Conservation (phyloP, 306 rosid species). For the Prinsepia uniflora region DNA sequence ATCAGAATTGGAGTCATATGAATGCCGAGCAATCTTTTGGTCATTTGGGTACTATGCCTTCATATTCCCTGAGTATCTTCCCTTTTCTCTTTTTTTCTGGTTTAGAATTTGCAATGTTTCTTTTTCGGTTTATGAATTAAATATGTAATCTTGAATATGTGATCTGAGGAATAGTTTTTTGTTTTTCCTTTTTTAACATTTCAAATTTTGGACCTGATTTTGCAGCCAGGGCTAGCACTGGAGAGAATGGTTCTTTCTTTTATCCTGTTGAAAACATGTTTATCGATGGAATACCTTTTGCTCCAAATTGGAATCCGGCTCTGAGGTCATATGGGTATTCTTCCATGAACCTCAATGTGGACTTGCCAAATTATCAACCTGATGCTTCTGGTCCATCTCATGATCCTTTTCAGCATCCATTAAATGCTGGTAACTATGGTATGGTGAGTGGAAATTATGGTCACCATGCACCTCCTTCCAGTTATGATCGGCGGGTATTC, state of each 20-base stretch:
- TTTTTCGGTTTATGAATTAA: background rate
- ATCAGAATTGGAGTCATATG: conserved; percentile 71
- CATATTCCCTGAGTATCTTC: conserved; percentile 16
- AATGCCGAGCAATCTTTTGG: conserved; percentile 59
- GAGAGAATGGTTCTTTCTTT: conserved; percentile 55
- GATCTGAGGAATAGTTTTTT: background rate
- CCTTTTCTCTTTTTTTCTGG: background rate
- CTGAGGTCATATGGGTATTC: conserved; percentile 59
- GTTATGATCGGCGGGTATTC: conserved; percentile 57
- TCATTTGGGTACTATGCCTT: conserved; percentile 54
- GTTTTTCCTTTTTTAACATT: background rate
- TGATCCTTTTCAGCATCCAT: conserved; percentile 55
- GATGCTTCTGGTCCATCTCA: conserved; percentile 60
- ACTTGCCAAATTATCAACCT: conserved; percentile 50
- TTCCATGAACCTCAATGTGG: conserved; percentile 49
- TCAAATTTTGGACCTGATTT: conserved; percentile 16
- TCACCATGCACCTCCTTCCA: conserved; percentile 56
- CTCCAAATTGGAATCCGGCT: conserved; percentile 57
- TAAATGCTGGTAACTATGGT: conserved; percentile 51
- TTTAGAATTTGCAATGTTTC: background rate
- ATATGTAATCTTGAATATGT: background rate
- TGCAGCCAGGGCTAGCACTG: conserved; percentile 54
- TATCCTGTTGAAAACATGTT: conserved; percentile 63
- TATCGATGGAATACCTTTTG: conserved; percentile 43
- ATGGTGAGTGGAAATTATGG: conserved; percentile 43